Conservation (phyloP, 148 eudicot species). For the Rhododendron vialii region DNA sequence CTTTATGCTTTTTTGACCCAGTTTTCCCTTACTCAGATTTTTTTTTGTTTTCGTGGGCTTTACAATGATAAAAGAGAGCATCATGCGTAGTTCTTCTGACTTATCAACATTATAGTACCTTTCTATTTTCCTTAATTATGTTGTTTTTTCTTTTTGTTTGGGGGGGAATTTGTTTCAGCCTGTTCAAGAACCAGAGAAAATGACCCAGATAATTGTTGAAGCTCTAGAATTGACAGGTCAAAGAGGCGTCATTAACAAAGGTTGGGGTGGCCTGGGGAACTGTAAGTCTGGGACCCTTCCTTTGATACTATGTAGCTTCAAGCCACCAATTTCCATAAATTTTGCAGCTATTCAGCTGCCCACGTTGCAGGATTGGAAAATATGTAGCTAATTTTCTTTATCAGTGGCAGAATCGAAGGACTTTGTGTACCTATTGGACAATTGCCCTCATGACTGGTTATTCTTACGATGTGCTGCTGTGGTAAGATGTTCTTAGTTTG, state of each 20-base stretch:
- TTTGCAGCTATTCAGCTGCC: not conserved
- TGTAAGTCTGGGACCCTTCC: slow-evolving; percentile 48
- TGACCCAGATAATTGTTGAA: slow-evolving; percentile 70
- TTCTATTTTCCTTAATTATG: not conserved
- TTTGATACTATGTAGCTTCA: not conserved
- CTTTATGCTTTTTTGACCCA: not conserved
- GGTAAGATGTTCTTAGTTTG: slow-evolving; percentile 28
- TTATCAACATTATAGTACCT: slow-evolving; percentile 20
- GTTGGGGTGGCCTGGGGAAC: slow-evolving; percentile 96
- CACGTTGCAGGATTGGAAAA: not conserved
- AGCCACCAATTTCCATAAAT: not conserved
- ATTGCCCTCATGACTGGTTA: slow-evolving; percentile 68
- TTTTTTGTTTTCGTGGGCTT: not conserved
- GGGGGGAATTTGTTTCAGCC: slow-evolving; percentile 39
- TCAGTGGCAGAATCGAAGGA: slow-evolving; percentile 80
- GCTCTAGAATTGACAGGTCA: slow-evolving; percentile 56
- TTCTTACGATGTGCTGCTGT: slow-evolving; percentile 58
- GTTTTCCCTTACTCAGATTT: not conserved
- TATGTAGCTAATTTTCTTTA: not conserved
- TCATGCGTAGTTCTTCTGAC: not conserved
- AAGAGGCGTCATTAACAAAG: slow-evolving; percentile 90
- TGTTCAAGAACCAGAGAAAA: slow-evolving; percentile 77
- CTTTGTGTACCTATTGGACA: slow-evolving; percentile 61
- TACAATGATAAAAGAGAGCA: not conserved
- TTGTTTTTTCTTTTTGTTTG: not conserved